phyloP scores from a whole-genome alignment of 2,329 filamentous ascomycete genomes.

The Lecanicillium sp. region DNA sequence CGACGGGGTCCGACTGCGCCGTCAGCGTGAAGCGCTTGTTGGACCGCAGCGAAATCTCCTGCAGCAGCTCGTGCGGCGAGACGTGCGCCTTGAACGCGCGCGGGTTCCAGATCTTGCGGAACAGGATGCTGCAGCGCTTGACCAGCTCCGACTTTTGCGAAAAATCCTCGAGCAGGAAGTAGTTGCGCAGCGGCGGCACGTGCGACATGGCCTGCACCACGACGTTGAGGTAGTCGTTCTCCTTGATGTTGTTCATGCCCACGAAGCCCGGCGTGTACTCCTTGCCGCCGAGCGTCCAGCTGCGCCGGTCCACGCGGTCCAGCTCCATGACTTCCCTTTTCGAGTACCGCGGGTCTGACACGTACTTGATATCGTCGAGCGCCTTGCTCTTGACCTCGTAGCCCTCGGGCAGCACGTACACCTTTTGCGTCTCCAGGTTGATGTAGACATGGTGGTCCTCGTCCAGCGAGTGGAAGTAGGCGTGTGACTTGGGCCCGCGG shows the following conservation, averaged over 20 bases:
- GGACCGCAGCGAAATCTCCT: slow-evolving; percentile 84
- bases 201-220: slow-evolving; percentile 88
- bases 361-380: slow-evolving; percentile 96
- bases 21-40: slow-evolving; percentile 91
- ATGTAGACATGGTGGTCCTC: slow-evolving; percentile 96
- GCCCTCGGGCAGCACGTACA: slow-evolving; percentile 88
- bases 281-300: slow-evolving; percentile 74
- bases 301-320: slow-evolving; percentile 55
- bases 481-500: slow-evolving; percentile 85
- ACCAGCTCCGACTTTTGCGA: slow-evolving; percentile 67
- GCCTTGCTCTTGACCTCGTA: slow-evolving; percentile 95
- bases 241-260: slow-evolving; percentile 99
- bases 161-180: slow-evolving; percentile 81
- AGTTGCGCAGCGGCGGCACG: slow-evolving; percentile 83
- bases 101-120: slow-evolving; percentile 97
- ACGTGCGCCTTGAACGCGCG: slow-evolving; percentile 95
- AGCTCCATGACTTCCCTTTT: slow-evolving; percentile 72
- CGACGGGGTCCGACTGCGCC: slow-evolving; percentile 86
- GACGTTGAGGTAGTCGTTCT: slow-evolving; percentile 97
- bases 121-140: slow-evolving; percentile 77
- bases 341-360: slow-evolving; percentile 82
- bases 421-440: slow-evolving; percentile 89
- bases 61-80: slow-evolving; percentile 91
- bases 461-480: slow-evolving; percentile 95
- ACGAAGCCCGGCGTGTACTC: slow-evolving; percentile 91